phyloP scores from a whole-genome alignment of 345 rosid species.

The Bruguiera sexangula region DNA sequence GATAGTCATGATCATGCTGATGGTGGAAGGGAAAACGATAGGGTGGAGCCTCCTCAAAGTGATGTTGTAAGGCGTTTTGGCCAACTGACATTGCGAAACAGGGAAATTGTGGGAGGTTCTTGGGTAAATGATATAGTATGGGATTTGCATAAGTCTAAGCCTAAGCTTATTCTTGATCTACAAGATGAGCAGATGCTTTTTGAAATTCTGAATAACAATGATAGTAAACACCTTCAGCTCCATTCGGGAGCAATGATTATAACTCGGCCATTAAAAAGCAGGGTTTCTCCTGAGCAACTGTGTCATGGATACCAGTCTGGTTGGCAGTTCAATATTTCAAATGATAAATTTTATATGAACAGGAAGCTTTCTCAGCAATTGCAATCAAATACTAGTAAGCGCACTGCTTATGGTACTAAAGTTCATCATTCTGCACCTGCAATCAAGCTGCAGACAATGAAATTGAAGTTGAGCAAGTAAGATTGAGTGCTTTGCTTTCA shows the following conservation, averaged over 20 bases:
- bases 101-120: constrained; percentile 60
- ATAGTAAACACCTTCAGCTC: constrained; percentile 58
- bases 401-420: constrained; percentile 65
- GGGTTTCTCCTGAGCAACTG: constrained; percentile 41
- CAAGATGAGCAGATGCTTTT: constrained; percentile 95
- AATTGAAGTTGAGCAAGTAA: constrained; percentile 95
- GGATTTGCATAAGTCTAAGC: constrained; percentile 56
- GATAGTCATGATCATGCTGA: constrained; percentile 31
- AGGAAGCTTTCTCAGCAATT: constrained; percentile 83
- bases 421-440: constrained; percentile 95
- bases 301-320: constrained; percentile 50
- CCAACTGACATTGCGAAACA: constrained; percentile 52
- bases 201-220: constrained; percentile 71
- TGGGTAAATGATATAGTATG: constrained; percentile 83
- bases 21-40: constrained; percentile 20
- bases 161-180: constrained; percentile 86
- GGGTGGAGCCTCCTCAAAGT: constrained; percentile 35
- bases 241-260: constrained; percentile 95
- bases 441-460: constrained; percentile 86
- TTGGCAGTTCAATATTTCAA: constrained; percentile 90
- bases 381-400: constrained; percentile 73
- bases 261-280: constrained; percentile 48
- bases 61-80: constrained; percentile 46
- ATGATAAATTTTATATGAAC: constrained; percentile 85
- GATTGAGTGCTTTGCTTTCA: constrained; percentile 24